These are phyloP conservation scores for Penicillium sp. DNA, from an alignment of 2,329 filamentous ascomycete species.

Conservation along the genomic window DNA sequence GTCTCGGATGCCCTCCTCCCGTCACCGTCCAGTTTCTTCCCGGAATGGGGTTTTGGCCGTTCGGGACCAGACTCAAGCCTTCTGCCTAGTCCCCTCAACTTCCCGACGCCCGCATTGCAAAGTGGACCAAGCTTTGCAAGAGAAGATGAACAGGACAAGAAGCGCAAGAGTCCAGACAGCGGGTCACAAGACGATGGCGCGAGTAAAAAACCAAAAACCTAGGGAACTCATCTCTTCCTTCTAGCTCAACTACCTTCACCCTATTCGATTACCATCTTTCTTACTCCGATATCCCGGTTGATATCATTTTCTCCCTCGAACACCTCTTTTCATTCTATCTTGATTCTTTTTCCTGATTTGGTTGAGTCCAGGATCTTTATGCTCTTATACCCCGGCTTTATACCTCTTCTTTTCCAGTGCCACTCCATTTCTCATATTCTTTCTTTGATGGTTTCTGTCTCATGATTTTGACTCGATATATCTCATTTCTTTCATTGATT, in stretches of 20 bases:
- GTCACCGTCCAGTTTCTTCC: slow-evolving; percentile 88
- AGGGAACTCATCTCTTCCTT: not conserved
- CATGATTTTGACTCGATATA: slow-evolving; percentile 1
- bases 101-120: slow-evolving; percentile 70
- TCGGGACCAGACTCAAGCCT: slow-evolving; percentile 73
- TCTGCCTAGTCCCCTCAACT: slow-evolving; percentile 87
- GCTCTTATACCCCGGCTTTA: slow-evolving; percentile 24
- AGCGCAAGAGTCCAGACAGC: slow-evolving; percentile 45
- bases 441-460: slow-evolving; percentile 1
- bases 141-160: slow-evolving; percentile 47
- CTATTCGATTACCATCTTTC: not conserved
- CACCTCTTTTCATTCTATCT: not conserved
- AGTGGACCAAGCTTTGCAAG: slow-evolving; percentile 42
- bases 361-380: slow-evolving; percentile 17
- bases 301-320: not conserved
- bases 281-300: not conserved
- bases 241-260: not conserved
- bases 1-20: slow-evolving; percentile 84
- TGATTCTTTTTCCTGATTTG: slow-evolving; percentile 11
- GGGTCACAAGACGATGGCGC: slow-evolving; percentile 32
- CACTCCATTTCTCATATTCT: slow-evolving; percentile 6
- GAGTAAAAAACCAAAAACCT: slow-evolving; percentile 42
- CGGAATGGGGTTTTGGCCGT: slow-evolving; percentile 76
- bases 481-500: slow-evolving; percentile 4
- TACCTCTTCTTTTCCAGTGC: slow-evolving; percentile 8